Percentiles rank a stretch among this genome's conserved stretches.
Conservation (phyloP, 805 yeast species). For the Nakazawaea ernobii region DNA sequence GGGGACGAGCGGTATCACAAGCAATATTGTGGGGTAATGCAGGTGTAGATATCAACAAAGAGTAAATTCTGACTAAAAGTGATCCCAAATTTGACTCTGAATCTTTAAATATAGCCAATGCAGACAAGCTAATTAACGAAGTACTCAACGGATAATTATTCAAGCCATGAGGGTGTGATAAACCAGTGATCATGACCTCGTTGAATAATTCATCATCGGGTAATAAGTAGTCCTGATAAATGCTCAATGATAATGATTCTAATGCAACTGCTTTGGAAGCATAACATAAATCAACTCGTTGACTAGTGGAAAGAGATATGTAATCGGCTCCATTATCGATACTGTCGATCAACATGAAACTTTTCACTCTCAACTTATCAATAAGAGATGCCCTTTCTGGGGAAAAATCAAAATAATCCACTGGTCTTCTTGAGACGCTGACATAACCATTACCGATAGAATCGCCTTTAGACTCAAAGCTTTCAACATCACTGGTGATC, state of each 20-base stretch:
- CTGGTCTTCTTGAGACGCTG: not conserved
- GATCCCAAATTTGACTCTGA: constrained; percentile 1
- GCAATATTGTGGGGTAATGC: constrained; percentile 43
- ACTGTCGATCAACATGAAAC: constrained; percentile 29
- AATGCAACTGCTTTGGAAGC: constrained; percentile 49
- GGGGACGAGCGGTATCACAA: constrained; percentile 43
- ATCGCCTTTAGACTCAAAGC: not conserved
- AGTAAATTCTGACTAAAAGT: constrained; percentile 22
- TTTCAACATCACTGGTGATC: constrained; percentile 3
- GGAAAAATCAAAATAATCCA: not conserved
- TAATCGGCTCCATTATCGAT: constrained; percentile 55
- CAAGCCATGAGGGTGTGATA: constrained; percentile 10
- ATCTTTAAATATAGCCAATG: constrained; percentile 7
- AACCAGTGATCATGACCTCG: not conserved
- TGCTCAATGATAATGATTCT: constrained; percentile 38
- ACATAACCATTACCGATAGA: constrained; percentile 1
- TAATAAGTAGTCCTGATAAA: constrained; percentile 1
- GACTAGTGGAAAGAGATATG: constrained; percentile 44
- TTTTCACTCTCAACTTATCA: constrained; percentile 13
- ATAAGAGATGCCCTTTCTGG: not conserved
- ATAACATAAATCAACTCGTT: constrained; percentile 44
- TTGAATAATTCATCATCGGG: constrained; percentile 5
- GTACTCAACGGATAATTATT: constrained; percentile 5
- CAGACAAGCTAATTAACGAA: constrained; percentile 4
- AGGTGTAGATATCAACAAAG: constrained; percentile 52